Evolutionary conservation across 352 stramenopile species (phyloP).

Genomic region (Pythium insidiosum): DNA sequence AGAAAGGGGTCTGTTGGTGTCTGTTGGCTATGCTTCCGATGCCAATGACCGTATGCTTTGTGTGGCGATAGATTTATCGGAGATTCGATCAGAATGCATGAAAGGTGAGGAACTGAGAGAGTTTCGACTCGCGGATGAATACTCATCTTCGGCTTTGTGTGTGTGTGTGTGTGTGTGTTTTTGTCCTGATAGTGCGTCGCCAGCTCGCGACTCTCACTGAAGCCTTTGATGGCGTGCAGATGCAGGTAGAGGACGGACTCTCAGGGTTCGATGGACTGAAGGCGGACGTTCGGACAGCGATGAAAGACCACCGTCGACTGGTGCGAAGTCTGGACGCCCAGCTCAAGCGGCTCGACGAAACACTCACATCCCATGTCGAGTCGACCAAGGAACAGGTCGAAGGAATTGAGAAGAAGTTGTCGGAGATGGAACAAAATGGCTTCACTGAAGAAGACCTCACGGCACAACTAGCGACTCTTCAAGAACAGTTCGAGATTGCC

Average conservation of each 20-base stretch:
- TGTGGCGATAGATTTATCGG: slow-evolving; percentile 18
- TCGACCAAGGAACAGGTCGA: slow-evolving; percentile 1
- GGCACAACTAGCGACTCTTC: slow-evolving; percentile 33
- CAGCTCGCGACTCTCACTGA: slow-evolving; percentile 37
- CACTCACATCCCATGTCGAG: not conserved
- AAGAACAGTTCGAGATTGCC: slow-evolving; percentile 45
- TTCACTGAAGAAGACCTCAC: slow-evolving; percentile 51
- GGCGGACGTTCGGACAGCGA: slow-evolving; percentile 6
- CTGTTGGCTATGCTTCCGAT: not conserved
- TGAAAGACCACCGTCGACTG: not conserved
- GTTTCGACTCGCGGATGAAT: not conserved
- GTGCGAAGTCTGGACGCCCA: not conserved
- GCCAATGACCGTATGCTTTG: not conserved
- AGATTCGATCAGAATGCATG: slow-evolving; percentile 25
- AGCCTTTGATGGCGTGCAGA: slow-evolving; percentile 21
- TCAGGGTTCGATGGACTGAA: slow-evolving; percentile 3
- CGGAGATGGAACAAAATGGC: slow-evolving; percentile 24
- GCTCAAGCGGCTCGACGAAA: not conserved
- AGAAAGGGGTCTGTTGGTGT: not conserved
- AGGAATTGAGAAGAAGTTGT: slow-evolving; percentile 2
- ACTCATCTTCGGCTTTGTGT: not conserved
- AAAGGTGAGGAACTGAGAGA: slow-evolving; percentile 9
- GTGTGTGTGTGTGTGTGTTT: not conserved
- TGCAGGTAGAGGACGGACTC: slow-evolving; percentile 20
- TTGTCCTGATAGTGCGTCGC: slow-evolving; percentile 18